phyloP scores from a whole-genome alignment of 2,329 filamentous ascomycete species.

The Rutstroemia sp. region DNA sequence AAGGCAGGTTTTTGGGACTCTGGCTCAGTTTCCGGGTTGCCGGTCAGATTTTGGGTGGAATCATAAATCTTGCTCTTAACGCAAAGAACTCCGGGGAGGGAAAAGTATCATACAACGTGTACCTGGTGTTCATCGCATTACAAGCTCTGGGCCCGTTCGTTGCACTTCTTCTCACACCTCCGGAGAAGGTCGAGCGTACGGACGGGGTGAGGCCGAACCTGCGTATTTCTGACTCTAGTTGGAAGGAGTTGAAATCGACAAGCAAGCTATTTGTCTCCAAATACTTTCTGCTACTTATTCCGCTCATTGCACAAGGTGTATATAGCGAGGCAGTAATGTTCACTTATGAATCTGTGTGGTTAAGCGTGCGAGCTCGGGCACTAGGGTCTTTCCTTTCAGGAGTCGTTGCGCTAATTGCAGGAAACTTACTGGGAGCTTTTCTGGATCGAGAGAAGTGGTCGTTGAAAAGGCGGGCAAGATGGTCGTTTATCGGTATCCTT shows the following conservation, averaged over 20 bases:
- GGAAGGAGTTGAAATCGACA: slow-evolving; percentile 53
- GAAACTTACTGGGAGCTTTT: slow-evolving; percentile 52
- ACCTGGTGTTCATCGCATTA: slow-evolving; percentile 61
- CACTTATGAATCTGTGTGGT: slow-evolving; percentile 62
- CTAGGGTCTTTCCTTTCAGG: slow-evolving; percentile 65
- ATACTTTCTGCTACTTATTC: slow-evolving; percentile 55
- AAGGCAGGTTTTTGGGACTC: slow-evolving; percentile 56
- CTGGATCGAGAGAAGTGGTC: slow-evolving; percentile 20
- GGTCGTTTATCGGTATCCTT: slow-evolving; percentile 24
- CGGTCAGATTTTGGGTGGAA: slow-evolving; percentile 64
- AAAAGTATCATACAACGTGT: slow-evolving; percentile 62
- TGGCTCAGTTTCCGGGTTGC: slow-evolving; percentile 55
- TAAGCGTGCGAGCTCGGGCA: slow-evolving; percentile 60
- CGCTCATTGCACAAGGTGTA: slow-evolving; percentile 63
- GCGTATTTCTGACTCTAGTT: slow-evolving; percentile 47
- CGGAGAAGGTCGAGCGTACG: slow-evolving; percentile 53
- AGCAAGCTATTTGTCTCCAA: slow-evolving; percentile 50
- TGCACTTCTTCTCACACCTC: slow-evolving; percentile 53
- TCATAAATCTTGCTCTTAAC: slow-evolving; percentile 64
- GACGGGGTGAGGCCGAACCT: slow-evolving; percentile 57
- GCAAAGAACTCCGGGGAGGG: slow-evolving; percentile 48
- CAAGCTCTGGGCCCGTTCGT: slow-evolving; percentile 60
- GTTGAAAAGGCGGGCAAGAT: slow-evolving; percentile 22
- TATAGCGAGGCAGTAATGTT: slow-evolving; percentile 68
- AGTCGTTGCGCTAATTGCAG: slow-evolving; percentile 55